Evolutionary conservation across 2,329 filamentous ascomycete species (phyloP).

Genomic region (Pseudofabraea citricarpa): DNA sequence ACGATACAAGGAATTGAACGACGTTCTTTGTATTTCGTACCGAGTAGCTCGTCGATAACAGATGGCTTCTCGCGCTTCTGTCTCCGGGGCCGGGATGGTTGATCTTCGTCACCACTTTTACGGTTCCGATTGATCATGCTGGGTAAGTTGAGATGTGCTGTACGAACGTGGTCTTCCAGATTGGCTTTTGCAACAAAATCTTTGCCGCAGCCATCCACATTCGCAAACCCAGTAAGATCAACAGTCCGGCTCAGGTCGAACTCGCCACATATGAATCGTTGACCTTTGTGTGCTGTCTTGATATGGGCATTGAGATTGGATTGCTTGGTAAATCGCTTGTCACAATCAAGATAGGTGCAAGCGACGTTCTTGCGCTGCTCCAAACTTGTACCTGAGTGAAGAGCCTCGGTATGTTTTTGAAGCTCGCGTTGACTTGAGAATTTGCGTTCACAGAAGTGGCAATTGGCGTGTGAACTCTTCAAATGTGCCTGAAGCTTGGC

Average conservation of each 20-base stretch:
- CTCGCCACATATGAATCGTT: conserved; percentile 74
- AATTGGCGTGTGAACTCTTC: conserved; percentile 67
- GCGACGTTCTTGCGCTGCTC: conserved; percentile 59
- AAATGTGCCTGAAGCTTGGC: conserved; percentile 70
- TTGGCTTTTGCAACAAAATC: conserved; percentile 72
- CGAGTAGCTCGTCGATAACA: conserved; percentile 46
- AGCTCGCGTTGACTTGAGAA: conserved; percentile 65
- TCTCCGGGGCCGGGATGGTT: conserved; percentile 8
- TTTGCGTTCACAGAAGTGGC: conserved; percentile 66
- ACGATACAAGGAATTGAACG: conserved; percentile 47
- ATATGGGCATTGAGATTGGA: conserved; percentile 82
- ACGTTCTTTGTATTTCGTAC: conserved; percentile 44
- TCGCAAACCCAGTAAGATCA: conserved; percentile 60
- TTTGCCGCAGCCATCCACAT: conserved; percentile 65
- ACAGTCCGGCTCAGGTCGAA: conserved; percentile 53
- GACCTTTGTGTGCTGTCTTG: conserved; percentile 69
- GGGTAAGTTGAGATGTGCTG: conserved; percentile 66
- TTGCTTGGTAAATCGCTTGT: conserved; percentile 72
- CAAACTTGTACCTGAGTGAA: conserved; percentile 61
- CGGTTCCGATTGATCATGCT: conserved; percentile 32
- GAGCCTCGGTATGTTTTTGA: conserved; percentile 71
- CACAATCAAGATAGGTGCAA: conserved; percentile 66
- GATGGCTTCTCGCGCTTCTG: conserved; percentile 10
- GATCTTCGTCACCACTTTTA: conserved; percentile 26
- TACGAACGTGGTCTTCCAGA: conserved; percentile 80